phyloP scores from a whole-genome alignment of 768 basidiomycete species.

The Mycena metata region DNA sequence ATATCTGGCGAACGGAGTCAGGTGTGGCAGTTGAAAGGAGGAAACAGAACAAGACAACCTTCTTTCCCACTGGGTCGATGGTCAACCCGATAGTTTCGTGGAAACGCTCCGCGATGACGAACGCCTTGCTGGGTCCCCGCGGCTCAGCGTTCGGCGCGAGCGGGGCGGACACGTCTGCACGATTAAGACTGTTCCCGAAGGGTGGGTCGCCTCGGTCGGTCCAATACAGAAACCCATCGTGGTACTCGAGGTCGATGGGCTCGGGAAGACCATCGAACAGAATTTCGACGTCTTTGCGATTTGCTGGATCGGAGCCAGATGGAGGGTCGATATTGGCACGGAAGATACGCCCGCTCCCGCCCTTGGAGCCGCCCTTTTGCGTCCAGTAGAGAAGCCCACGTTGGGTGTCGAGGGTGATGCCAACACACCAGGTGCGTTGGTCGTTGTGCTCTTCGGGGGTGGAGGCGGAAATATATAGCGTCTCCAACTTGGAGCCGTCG shows the following conservation, averaged over 20 bases:
- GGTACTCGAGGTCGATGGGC: conserved; percentile 31
- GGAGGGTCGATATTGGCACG: conserved; percentile 27
- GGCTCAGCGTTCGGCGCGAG: conserved; percentile 4
- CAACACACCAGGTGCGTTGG: conserved; percentile 37
- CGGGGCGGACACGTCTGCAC: conserved; percentile 26
- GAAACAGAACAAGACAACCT: conserved; percentile 5
- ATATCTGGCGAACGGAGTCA: conserved; percentile 16
- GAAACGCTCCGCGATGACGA: conserved; percentile 35
- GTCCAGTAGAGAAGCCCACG: conserved; percentile 37
- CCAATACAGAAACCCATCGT: conserved; percentile 28
- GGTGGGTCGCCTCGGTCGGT: conserved; percentile 36
- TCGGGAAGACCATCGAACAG: conserved; percentile 32
- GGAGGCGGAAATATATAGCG: conserved; percentile 28
- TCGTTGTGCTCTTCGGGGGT: conserved; percentile 27
- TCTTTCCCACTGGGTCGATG: conserved; percentile 26
- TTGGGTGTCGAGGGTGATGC: conserved; percentile 25
- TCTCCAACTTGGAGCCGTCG: conserved; percentile 31
- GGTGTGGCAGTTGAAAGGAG: neutral
- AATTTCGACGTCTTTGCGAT: conserved; percentile 13
- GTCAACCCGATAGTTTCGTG: conserved; percentile 37
- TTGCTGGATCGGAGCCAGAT: neutral
- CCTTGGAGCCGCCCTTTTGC: conserved; percentile 36
- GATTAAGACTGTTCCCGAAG: conserved; percentile 35
- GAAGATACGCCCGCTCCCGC: conserved; percentile 25
- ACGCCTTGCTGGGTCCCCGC: conserved; percentile 15